A percentile compares a stretch with the other conserved stretches of the same genome.
Evolutionary conservation across 305 asterid genomes (phyloP).

Genomic region (Fraxinus albicans): DNA sequence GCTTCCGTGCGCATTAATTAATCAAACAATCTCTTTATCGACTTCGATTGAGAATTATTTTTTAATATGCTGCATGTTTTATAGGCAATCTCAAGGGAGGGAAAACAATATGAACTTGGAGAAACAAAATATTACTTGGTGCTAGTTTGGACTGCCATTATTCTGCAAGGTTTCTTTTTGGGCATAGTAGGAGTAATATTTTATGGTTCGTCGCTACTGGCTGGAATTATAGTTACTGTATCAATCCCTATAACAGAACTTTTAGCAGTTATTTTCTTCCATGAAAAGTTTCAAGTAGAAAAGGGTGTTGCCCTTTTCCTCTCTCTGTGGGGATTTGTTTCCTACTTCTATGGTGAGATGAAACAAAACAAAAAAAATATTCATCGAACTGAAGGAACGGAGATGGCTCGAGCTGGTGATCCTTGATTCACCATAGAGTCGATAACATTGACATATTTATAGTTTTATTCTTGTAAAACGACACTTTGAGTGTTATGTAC

Average conservation of each 20-base stretch:
- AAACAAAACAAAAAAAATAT: not conserved
- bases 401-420: not conserved
- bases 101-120: constrained; percentile 9
- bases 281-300: not conserved
- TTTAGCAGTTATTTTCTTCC: not conserved
- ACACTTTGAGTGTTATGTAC: not conserved
- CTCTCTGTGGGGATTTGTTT: not conserved
- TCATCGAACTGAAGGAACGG: not conserved
- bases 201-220: not conserved
- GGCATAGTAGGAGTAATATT: constrained; percentile 1
- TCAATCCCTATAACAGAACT: not conserved
- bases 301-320: constrained; percentile 10
- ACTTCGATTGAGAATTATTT: not conserved
- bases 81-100: not conserved
- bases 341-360: not conserved
- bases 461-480: not conserved
- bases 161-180: not conserved
- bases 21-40: not conserved
- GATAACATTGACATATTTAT: not conserved
- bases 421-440: not conserved
- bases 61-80: not conserved
- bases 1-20: not conserved
- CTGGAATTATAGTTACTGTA: not conserved
- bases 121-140: constrained; percentile 7
- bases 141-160: not conserved